These are phyloP conservation scores for Coemansia sp. DNA, from an alignment of 192 early-diverging fungal species.

Conservation along the genomic window DNA sequence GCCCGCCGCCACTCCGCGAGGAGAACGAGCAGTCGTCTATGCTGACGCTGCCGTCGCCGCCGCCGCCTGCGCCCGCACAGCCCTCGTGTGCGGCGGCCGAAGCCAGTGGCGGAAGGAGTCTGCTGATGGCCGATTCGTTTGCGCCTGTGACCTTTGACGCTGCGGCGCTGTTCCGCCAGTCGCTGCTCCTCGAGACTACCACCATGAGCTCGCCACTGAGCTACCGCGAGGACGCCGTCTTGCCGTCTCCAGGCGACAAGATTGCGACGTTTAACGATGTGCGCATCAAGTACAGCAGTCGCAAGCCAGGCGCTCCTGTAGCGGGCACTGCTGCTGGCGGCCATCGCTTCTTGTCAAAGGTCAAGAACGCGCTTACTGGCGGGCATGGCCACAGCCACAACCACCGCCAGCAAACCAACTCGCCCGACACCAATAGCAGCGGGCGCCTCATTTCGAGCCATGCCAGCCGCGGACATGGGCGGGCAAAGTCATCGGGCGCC, in stretches of 20 bases:
- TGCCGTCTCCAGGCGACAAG: conserved; percentile 33
- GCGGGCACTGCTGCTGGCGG: conserved; percentile 12
- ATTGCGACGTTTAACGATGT: conserved; percentile 45
- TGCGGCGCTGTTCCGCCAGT: conserved; percentile 37
- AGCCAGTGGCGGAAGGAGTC: not conserved
- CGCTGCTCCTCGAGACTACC: conserved; percentile 7
- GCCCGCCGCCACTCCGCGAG: not conserved
- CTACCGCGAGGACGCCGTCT: conserved; percentile 3
- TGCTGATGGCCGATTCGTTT: conserved; percentile 23
- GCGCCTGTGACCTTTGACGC: conserved; percentile 45
- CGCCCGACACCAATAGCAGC: not conserved
- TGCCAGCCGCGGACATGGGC: conserved; percentile 1
- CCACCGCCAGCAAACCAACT: not conserved
- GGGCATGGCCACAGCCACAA: conserved; percentile 11
- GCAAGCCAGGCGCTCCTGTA: conserved; percentile 7
- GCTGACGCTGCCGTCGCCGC: not conserved
- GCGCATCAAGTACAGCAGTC: conserved; percentile 36
- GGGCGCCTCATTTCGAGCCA: not conserved
- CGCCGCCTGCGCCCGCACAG: not conserved
- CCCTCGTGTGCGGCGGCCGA: not conserved
- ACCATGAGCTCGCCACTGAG: not conserved
- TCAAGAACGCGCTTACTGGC: conserved; percentile 38
- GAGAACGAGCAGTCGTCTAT: not conserved
- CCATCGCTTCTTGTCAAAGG: conserved; percentile 50
- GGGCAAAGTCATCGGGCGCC: not conserved